These are phyloP conservation scores for Calonectria pauciramosa DNA, from an alignment of 2,329 filamentous ascomycete species.

Conservation along the genomic window DNA sequence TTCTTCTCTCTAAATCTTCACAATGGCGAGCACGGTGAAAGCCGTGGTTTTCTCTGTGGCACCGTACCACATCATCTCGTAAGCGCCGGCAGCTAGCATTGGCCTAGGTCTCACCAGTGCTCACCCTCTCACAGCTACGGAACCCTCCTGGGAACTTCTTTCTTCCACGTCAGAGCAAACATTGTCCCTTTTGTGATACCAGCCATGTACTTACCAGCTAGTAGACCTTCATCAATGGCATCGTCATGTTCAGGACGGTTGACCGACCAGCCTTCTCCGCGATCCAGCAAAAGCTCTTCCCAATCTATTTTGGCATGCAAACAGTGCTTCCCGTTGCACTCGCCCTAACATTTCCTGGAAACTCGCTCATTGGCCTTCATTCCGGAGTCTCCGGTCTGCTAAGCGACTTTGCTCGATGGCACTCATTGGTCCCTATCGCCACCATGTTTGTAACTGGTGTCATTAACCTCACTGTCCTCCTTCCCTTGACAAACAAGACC, in stretches of 20 bases:
- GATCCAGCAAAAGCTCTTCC: slow-evolving; percentile 86
- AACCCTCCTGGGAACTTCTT: slow-evolving; percentile 85
- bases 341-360: slow-evolving; percentile 85
- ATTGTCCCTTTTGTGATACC: not conserved
- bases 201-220: slow-evolving; percentile 26
- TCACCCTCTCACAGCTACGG: slow-evolving; percentile 76
- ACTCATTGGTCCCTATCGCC: slow-evolving; percentile 76
- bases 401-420: slow-evolving; percentile 71
- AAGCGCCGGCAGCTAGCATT: slow-evolving; percentile 46
- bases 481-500: slow-evolving; percentile 80
- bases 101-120: slow-evolving; percentile 13
- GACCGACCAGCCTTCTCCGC: slow-evolving; percentile 84
- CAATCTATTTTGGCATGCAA: slow-evolving; percentile 90
- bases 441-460: slow-evolving; percentile 79
- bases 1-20: slow-evolving; percentile 25
- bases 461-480: slow-evolving; percentile 77
- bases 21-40: slow-evolving; percentile 63
- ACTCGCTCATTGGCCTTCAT: slow-evolving; percentile 60
- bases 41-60: slow-evolving; percentile 73
- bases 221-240: slow-evolving; percentile 81
- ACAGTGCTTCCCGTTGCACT: slow-evolving; percentile 79
- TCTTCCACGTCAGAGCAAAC: slow-evolving; percentile 77
- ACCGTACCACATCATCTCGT: slow-evolving; percentile 84
- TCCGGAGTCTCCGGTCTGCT: slow-evolving; percentile 69
- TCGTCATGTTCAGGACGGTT: slow-evolving; percentile 82